Evolutionary conservation across 306 rosid genomes (phyloP).

Genomic region (Cucurbita maxima): DNA sequence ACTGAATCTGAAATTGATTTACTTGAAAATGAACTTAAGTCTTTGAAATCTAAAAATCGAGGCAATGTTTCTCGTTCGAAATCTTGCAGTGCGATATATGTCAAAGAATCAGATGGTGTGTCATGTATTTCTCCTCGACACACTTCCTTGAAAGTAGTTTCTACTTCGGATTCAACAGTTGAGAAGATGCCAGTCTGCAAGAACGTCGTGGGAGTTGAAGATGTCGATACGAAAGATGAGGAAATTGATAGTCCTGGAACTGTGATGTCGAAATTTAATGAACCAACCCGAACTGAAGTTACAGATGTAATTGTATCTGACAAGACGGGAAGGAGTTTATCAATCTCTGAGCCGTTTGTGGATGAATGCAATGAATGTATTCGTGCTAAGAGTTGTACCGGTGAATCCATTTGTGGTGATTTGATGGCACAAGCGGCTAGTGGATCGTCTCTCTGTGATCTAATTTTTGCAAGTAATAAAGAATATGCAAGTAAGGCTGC

Average conservation of each 20-base stretch:
- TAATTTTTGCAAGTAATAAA: slow-evolving; percentile 48
- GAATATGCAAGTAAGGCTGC: slow-evolving; percentile 30
- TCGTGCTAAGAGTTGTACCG: slow-evolving; percentile 13
- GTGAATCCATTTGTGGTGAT: slow-evolving; percentile 9
- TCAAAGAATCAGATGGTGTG: slow-evolving; percentile 25
- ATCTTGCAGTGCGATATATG: slow-evolving; percentile 25
- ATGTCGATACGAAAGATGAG: slow-evolving; percentile 36
- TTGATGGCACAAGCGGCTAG: slow-evolving; percentile 5
- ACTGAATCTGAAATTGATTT: slow-evolving; percentile 85
- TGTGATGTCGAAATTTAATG: slow-evolving; percentile 68
- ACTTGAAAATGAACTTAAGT: slow-evolving; percentile 71
- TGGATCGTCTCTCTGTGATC: slow-evolving; percentile 17
- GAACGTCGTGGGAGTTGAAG: slow-evolving; percentile 18
- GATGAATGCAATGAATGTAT: slow-evolving; percentile 19
- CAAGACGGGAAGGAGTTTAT: slow-evolving; percentile 10
- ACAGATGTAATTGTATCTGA: slow-evolving; percentile 19
- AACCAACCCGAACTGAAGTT: slow-evolving; percentile 32
- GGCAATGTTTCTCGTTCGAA: slow-evolving; percentile 26
- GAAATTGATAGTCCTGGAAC: slow-evolving; percentile 90
- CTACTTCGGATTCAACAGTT: slow-evolving; percentile 21
- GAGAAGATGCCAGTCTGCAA: slow-evolving; percentile 33
- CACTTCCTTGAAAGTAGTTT: slow-evolving; percentile 26
- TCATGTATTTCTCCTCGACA: slow-evolving; percentile 29
- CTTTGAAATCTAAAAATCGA: slow-evolving; percentile 32
- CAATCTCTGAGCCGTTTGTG: slow-evolving; percentile 20